Evolutionary conservation across 2,329 filamentous ascomycete species (phyloP), one percentile per base, ranked within the genome.

Genomic region (Botrytis paeoniae): DNA sequence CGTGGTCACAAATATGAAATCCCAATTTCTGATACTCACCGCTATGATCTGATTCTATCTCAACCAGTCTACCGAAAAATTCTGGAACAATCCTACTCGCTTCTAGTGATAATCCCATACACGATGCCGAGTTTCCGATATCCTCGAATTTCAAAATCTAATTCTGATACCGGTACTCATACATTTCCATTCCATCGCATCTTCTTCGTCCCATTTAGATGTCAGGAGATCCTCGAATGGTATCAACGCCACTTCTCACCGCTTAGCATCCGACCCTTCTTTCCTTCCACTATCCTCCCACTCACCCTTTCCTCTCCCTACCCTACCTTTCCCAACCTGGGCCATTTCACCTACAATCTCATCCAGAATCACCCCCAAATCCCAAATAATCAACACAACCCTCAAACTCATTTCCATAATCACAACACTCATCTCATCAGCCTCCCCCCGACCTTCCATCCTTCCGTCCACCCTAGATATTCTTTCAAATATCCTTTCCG

Each of bases 211-310:
- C 41, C 16, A 43, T 4, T 43, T 18, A 20, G 1, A 43, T 43
- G 18, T 7, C 6, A 20, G 16, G 16, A 7, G 18, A 20, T 43
- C 18, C 2, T 14, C 6, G 41, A 43, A 43, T 2, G 18, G 3
- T 41, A 18, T 20, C 41, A 20, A n/a, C 22, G 22, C 25, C 25
- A 14, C 4, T 2, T 51, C 25, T 25, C 25, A n/a, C 9, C 25
- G 22, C 22, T 1, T 6, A 14, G 14, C 10, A 10, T 14, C 10
- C 2, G 0, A n/a, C 14, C 7, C 43, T 1, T 10, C 25, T 14
- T 10, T n/a, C 48, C 18, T 37, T 35, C 32, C 32, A 4, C 32
- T 35, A 2, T 35, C 32, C 4, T 35, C 32, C 32, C 32, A 35
- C 32, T 35, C 32, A 35, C 18, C 18, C 29, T 18, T 4, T n/a